A percentile compares a stretch with the other conserved stretches of the same genome.
Conservation (phyloP, 345 rosid species). For the Rhizophora mangle region DNA sequence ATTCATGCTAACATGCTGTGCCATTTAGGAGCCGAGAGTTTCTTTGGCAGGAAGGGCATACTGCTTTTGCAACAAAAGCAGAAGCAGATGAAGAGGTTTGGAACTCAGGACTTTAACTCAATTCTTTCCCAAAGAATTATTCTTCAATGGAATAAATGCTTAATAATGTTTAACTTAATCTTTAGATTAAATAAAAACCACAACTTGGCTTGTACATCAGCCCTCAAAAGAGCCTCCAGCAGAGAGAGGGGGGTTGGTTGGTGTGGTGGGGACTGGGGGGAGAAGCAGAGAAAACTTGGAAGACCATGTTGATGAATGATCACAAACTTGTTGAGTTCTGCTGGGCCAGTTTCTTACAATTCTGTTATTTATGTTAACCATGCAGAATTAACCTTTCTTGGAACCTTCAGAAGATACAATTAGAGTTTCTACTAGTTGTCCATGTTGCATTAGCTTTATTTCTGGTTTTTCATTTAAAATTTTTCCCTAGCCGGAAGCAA, state of each 20-base stretch:
- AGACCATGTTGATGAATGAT: background rate
- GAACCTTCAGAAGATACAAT: background rate
- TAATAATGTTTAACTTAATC: no score
- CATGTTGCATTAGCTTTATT: no score
- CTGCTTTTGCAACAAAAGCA: slow-evolving; percentile 79
- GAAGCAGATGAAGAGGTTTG: slow-evolving; percentile 91
- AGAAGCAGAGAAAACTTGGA: background rate
- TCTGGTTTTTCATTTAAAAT: no score
- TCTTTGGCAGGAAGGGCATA: slow-evolving; percentile 99
- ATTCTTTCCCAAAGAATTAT: background rate
- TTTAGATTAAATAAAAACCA: no score
- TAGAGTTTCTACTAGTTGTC: no score
- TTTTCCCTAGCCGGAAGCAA: background rate
- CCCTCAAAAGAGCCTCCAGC: slow-evolving; percentile 22
- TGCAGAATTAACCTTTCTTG: background rate
- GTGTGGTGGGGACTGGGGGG: slow-evolving; percentile 40
- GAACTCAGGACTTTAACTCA: slow-evolving; percentile 15
- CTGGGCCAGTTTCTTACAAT: background rate
- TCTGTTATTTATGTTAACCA: background rate
- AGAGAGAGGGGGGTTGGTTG: slow-evolving; percentile 49
- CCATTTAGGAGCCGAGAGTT: slow-evolving; percentile 83
- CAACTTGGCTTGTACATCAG: slow-evolving; percentile 14
- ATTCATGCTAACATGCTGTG: slow-evolving; percentile 1
- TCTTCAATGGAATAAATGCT: background rate
- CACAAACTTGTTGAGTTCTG: background rate